phyloP scores from a whole-genome alignment of 75 land plant species.

The Pseudotsuga menziesii region DNA sequence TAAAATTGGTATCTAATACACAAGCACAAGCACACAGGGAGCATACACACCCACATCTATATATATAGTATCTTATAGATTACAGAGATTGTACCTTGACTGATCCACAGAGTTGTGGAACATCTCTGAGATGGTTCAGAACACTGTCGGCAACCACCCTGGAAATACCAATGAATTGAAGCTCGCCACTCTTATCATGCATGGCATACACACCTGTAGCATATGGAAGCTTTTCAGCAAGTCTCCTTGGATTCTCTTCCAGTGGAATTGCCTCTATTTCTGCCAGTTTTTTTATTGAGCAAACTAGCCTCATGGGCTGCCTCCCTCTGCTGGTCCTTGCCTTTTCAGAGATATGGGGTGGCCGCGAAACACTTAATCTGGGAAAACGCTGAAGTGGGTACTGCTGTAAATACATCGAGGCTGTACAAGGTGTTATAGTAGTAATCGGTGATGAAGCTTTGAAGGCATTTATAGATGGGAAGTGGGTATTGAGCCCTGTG shows the following conservation, averaged over 20 bases:
- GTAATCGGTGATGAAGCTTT: background rate
- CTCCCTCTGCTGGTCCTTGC: background rate
- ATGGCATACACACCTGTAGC: conserved; percentile 86
- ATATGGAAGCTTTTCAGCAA: conserved; percentile 47
- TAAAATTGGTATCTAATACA: no score
- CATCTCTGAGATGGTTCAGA: conserved; percentile 44
- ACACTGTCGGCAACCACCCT: conserved; percentile 67
- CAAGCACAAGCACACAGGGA: no score
- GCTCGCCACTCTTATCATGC: conserved; percentile 51
- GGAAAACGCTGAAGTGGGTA: background rate
- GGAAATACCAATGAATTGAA: conserved; percentile 86
- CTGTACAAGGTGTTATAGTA: background rate
- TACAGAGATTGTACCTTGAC: conserved; percentile 49
- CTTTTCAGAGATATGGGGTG: background rate
- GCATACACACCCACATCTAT: no score
- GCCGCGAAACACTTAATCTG: background rate
- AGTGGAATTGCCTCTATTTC: conserved; percentile 53
- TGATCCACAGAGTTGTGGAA: conserved; percentile 72
- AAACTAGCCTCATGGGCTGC: background rate
- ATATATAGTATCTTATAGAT: no score
- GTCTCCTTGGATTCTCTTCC: conserved; percentile 8
- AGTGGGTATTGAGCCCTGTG: background rate
- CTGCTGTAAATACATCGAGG: background rate
- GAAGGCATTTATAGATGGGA: background rate
- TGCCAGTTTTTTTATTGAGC: conserved; percentile 43